phyloP scores from a whole-genome alignment of 2,329 filamentous ascomycete species.

The Penicillium polonicum region DNA sequence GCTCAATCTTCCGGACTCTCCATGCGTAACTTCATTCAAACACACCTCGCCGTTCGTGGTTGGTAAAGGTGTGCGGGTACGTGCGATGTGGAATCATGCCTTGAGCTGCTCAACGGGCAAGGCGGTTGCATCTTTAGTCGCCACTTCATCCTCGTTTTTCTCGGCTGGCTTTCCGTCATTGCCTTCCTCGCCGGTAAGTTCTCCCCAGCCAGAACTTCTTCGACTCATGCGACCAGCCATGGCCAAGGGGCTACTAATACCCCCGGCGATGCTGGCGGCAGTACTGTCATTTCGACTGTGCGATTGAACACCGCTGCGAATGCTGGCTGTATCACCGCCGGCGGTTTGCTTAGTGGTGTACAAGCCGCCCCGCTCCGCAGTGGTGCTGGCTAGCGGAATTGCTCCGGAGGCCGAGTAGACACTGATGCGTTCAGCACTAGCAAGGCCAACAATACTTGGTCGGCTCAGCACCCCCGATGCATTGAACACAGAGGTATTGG shows the following conservation, averaged over 20 bases:
- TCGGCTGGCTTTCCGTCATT: constrained; percentile 31
- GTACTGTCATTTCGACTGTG: constrained; percentile 82
- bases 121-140: constrained; percentile 18
- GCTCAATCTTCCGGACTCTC: background rate
- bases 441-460: constrained; percentile 54
- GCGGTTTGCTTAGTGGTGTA: constrained; percentile 62
- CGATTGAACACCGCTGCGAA: constrained; percentile 73
- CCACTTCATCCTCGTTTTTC: constrained; percentile 37
- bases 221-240: constrained; percentile 42
- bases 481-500: constrained; percentile 43
- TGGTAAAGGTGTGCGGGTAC: background rate
- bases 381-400: constrained; percentile 53
- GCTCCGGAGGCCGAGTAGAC: constrained; percentile 75
- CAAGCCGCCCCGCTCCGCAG: constrained; percentile 76
- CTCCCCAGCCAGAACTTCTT: constrained; percentile 47
- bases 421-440: constrained; percentile 60
- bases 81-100: constrained; percentile 5
- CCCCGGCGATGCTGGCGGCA: constrained; percentile 66
- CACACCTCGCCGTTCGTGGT: background rate
- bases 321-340: constrained; percentile 68
- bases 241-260: constrained; percentile 60
- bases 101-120: constrained; percentile 15
- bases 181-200: constrained; percentile 41
- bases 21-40: constrained; percentile 22
- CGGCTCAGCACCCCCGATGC: constrained; percentile 44